Evolutionary conservation across 2,329 filamentous ascomycete genomes (phyloP).

Genomic region (Fusarium agapanthi): DNA sequence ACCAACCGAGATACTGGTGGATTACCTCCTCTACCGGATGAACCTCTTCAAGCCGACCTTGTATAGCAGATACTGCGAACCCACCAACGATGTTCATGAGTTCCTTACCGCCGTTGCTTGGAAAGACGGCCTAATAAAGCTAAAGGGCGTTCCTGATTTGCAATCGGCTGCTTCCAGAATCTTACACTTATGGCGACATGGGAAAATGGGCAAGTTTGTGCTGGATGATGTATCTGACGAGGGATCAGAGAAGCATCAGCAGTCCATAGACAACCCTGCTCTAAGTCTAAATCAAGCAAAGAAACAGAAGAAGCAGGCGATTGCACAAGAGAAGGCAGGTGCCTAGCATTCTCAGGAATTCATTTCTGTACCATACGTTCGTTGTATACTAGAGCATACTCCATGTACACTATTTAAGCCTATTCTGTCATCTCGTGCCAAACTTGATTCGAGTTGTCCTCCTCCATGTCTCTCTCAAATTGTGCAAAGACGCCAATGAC

Average conservation of each 20-base stretch:
- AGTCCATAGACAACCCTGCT: conserved; percentile 55
- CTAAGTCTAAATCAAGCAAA: conserved; percentile 74
- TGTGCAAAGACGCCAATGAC: conserved; percentile 23
- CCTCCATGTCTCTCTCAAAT: conserved; percentile 10
- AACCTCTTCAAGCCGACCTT: conserved; percentile 71
- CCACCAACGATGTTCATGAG: conserved; percentile 84
- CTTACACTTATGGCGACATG: conserved; percentile 82
- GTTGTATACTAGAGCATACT: conserved; percentile 23
- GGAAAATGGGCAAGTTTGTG: conserved; percentile 77
- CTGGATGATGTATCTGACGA: conserved; percentile 78
- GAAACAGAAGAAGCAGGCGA: conserved; percentile 70
- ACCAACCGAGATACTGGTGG: conserved; percentile 78
- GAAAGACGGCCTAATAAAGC: conserved; percentile 78
- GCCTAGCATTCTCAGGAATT: conserved; percentile 34
- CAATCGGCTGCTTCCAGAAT: conserved; percentile 82
- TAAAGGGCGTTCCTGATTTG: conserved; percentile 75
- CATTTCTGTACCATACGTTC: conserved; percentile 19
- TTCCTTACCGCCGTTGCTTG: conserved; percentile 76
- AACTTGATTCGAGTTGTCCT: conserved; percentile 2
- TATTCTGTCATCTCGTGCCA: conserved; percentile 21
- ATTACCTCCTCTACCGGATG: conserved; percentile 88
- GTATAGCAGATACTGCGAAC: conserved; percentile 70
- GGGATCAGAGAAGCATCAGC: conserved; percentile 60
- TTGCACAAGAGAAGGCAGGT: conserved; percentile 54
- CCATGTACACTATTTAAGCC: conserved; percentile 30